Evolutionary conservation across 2,329 filamentous ascomycete genomes (phyloP).

Genomic region (Aspergillus sp.): DNA sequence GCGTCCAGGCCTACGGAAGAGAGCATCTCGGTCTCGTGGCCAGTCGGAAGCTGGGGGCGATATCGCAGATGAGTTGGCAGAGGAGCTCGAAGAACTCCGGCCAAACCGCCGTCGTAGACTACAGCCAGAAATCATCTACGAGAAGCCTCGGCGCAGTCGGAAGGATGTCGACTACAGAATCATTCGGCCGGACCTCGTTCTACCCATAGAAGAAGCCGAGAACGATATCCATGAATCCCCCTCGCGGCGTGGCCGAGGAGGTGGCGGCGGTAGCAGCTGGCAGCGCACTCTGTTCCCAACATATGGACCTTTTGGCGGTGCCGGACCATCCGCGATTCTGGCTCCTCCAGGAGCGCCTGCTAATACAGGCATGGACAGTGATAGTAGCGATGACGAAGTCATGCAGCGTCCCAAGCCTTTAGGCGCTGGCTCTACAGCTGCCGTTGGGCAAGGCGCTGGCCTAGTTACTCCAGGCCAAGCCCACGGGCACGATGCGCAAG

Average conservation of each 20-base stretch:
- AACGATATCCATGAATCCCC: conserved; percentile 64
- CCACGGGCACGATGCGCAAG: conserved; percentile 53
- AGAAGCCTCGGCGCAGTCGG: conserved; percentile 50
- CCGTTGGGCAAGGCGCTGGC: conserved; percentile 47
- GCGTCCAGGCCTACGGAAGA: conserved; percentile 49
- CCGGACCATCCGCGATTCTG: conserved; percentile 66
- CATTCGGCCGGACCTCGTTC: conserved; percentile 65
- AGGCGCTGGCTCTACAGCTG: conserved; percentile 60
- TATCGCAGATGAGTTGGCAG: conserved; percentile 54
- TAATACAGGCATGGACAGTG: conserved; percentile 78
- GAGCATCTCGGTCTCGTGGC: conserved; percentile 42
- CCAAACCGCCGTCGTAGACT: conserved; percentile 38
- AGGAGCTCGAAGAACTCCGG: conserved; percentile 53
- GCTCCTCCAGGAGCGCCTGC: conserved; percentile 65
- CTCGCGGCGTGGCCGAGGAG: conserved; percentile 62
- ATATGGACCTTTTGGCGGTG: conserved; percentile 85
- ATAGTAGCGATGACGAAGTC: conserved; percentile 93
- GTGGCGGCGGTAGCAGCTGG: conserved; percentile 54
- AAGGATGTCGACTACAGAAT: conserved; percentile 83
- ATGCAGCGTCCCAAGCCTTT: conserved; percentile 58
- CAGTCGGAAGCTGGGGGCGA: conserved; percentile 43
- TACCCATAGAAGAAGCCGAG: conserved; percentile 70
- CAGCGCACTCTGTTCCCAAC: conserved; percentile 84
- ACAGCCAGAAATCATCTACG: conserved; percentile 31
- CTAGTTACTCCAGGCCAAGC: conserved; percentile 52